Percentiles rank a stretch among this genome's conserved stretches.
phyloP scores from a whole-genome alignment of 352 stramenopile genomes.

The Globisporangium middletonii region DNA sequence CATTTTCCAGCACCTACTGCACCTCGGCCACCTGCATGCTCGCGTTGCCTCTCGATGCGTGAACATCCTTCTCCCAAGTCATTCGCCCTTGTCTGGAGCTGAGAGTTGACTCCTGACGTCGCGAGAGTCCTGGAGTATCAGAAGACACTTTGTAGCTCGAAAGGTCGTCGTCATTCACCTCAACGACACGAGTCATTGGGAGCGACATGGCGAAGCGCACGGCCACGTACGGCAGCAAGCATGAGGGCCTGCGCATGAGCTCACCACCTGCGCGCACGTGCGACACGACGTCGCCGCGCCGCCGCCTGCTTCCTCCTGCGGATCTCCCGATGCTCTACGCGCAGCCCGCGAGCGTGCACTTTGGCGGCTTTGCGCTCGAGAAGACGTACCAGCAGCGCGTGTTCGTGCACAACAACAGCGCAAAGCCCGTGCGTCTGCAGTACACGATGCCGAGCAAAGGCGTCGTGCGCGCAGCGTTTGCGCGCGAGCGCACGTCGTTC shows the following conservation, averaged over 20 bases:
- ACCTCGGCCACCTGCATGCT: no score
- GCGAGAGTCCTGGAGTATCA: no score
- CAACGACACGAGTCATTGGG: no score
- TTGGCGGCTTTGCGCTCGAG: conserved; percentile 75
- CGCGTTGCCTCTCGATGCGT: no score
- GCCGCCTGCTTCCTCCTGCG: conserved; percentile 16
- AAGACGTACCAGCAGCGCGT: conserved; percentile 60
- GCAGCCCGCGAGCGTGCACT: conserved; percentile 75
- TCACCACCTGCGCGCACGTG: conserved; percentile 10
- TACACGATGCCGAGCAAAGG: conserved; percentile 46
- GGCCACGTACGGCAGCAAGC: conserved; percentile 9
- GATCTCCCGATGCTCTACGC: conserved; percentile 36
- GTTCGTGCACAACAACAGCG: conserved; percentile 69
- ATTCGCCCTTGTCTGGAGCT: no score
- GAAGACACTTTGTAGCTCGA: background rate
- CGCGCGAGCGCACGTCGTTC: conserved; percentile 44
- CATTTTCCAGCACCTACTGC: no score
- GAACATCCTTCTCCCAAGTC: no score
- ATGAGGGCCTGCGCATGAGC: conserved; percentile 11
- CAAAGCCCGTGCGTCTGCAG: conserved; percentile 62
- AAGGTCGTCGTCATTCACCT: background rate
- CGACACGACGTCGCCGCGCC: conserved; percentile 16
- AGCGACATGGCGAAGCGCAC: conserved; percentile 3
- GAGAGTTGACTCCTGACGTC: no score
- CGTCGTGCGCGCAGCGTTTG: conserved; percentile 51